Conservation (phyloP, 1,284 basidiomycete genomes). For the Ustilago tritici region DNA sequence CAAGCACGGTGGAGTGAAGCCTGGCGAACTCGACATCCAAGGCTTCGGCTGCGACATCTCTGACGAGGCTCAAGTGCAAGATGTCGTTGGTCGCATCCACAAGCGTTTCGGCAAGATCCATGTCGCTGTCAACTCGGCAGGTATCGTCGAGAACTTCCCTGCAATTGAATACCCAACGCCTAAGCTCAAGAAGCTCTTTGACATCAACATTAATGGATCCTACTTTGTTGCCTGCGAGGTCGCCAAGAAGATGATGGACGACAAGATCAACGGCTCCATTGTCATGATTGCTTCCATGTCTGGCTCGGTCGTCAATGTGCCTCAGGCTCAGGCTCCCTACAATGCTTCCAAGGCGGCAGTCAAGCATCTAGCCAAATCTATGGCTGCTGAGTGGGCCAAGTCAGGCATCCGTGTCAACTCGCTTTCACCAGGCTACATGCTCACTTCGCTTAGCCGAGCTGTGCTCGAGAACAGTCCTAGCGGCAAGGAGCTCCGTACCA, state of each 20-base stretch:
- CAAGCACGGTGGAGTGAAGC: slow-evolving; percentile 75
- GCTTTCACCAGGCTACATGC: slow-evolving; percentile 69
- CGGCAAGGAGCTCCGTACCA: slow-evolving; percentile 74
- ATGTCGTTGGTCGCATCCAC: slow-evolving; percentile 49
- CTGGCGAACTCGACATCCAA: slow-evolving; percentile 78
- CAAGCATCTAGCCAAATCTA: slow-evolving; percentile 85
- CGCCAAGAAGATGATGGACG: slow-evolving; percentile 76
- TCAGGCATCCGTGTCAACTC: slow-evolving; percentile 83
- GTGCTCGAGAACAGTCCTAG: slow-evolving; percentile 56
- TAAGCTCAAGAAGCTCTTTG: slow-evolving; percentile 76
- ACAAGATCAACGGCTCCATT: slow-evolving; percentile 78
- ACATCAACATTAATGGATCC: slow-evolving; percentile 90
- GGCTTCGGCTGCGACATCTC: slow-evolving; percentile 90
- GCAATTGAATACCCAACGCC: slow-evolving; percentile 79
- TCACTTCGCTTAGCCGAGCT: slow-evolving; percentile 80
- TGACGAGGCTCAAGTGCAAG: slow-evolving; percentile 74
- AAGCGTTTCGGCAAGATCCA: slow-evolving; percentile 85
- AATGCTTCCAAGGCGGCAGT: slow-evolving; percentile 87
- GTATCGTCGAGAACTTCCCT: slow-evolving; percentile 90
- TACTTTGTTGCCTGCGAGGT: slow-evolving; percentile 90
- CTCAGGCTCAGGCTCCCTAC: slow-evolving; percentile 89
- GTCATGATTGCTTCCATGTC: slow-evolving; percentile 90
- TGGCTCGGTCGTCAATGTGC: slow-evolving; percentile 78
- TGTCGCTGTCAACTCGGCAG: slow-evolving; percentile 71
- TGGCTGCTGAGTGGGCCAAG: slow-evolving; percentile 91